phyloP scores from a whole-genome alignment of 345 rosid genomes.

The Capsella bursapastoris region DNA sequence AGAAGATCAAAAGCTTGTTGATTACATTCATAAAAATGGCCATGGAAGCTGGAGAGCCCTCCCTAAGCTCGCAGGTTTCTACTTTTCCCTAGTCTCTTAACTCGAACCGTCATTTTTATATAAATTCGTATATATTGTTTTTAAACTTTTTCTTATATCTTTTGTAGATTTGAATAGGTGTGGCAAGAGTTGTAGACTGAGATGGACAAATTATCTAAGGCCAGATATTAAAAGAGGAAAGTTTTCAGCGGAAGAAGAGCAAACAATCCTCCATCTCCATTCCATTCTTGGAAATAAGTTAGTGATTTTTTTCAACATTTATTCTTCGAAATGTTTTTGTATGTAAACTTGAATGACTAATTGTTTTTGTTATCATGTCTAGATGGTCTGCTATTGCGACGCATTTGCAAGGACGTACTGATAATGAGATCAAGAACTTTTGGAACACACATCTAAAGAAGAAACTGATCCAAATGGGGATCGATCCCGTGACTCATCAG shows the following conservation, averaged over 20 bases:
- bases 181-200: slow-evolving; percentile 83
- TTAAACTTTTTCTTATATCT: background rate
- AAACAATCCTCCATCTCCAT: slow-evolving; percentile 77
- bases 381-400: slow-evolving; percentile 90
- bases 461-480: slow-evolving; percentile 78
- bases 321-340: background rate
- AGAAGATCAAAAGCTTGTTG: slow-evolving; percentile 76
- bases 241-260: slow-evolving; percentile 79
- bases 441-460: slow-evolving; percentile 89
- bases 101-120: background rate
- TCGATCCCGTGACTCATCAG: slow-evolving; percentile 79
- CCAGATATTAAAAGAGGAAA: slow-evolving; percentile 87
- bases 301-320: slow-evolving; percentile 34
- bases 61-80: slow-evolving; percentile 76
- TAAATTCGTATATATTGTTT: background rate
- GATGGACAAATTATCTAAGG: slow-evolving; percentile 84
- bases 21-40: slow-evolving; percentile 67
- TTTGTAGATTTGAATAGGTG: slow-evolving; percentile 74
- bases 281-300: slow-evolving; percentile 83
- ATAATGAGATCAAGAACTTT: slow-evolving; percentile 80
- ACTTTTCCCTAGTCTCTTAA: slow-evolving; percentile 1
- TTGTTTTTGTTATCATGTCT: background rate
- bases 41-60: slow-evolving; percentile 98
- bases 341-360: background rate
- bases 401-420: slow-evolving; percentile 72